These are phyloP conservation scores for Colletotrichum navitas DNA, from an alignment of 2,329 filamentous ascomycete genomes.

Conservation along the genomic window DNA sequence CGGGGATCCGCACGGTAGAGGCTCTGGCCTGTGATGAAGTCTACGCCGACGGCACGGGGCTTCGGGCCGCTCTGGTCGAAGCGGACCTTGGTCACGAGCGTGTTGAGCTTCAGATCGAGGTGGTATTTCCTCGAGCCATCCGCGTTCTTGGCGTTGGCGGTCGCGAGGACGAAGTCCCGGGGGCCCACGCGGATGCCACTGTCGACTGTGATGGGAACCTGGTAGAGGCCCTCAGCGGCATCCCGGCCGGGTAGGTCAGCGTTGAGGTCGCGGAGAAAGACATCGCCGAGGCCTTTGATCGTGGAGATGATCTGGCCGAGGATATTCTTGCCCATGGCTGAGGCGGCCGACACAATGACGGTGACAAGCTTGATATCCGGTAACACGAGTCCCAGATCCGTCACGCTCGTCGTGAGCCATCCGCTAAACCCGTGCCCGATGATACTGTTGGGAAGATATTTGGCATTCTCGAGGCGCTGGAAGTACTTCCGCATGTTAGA, in stretches of 20 bases:
- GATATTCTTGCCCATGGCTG: conserved; percentile 48
- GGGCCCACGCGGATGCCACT: conserved; percentile 59
- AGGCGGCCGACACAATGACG: conserved; percentile 48
- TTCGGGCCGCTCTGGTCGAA: conserved; percentile 53
- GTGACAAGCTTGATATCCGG: conserved; percentile 49
- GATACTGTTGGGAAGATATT: conserved; percentile 60
- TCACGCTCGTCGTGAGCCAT: conserved; percentile 57
- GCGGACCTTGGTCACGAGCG: conserved; percentile 56
- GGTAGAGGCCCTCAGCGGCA: conserved; percentile 54
- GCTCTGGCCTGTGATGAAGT: conserved; percentile 56
- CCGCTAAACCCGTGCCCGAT: conserved; percentile 67
- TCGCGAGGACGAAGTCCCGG: conserved; percentile 64
- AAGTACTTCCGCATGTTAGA: conserved; percentile 72
- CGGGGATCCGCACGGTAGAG: conserved; percentile 60
- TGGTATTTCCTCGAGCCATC: conserved; percentile 61
- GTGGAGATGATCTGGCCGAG: conserved; percentile 44
- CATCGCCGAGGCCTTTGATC: conserved; percentile 46
- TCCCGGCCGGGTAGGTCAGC: conserved; percentile 45
- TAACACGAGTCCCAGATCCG: conserved; percentile 45
- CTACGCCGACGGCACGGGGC: conserved; percentile 57
- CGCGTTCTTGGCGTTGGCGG: conserved; percentile 59
- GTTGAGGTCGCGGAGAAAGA: conserved; percentile 50
- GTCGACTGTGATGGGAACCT: conserved; percentile 64
- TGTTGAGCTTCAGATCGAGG: conserved; percentile 51
- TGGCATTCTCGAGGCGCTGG: conserved; percentile 66